These are phyloP conservation scores for Cryptococcus jaspeensis DNA, from an alignment of 1,284 basidiomycete species.

Conservation along the genomic window DNA sequence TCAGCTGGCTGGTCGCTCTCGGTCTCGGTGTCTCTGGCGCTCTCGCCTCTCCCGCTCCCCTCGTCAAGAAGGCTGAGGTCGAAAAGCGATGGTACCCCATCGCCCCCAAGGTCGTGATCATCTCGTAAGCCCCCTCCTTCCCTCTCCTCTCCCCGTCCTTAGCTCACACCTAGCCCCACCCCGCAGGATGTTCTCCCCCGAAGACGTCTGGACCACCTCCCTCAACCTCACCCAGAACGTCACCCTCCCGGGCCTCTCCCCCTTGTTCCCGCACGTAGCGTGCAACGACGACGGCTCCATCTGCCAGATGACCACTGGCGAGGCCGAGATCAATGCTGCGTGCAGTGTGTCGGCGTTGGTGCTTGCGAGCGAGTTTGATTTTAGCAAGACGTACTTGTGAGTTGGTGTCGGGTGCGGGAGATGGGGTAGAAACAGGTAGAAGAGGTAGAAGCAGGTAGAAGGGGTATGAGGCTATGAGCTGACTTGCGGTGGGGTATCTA, in stretches of 20 bases:
- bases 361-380: conserved; percentile 51
- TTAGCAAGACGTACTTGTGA: conserved; percentile 56
- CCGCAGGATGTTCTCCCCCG: conserved; percentile 43
- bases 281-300: conserved; percentile 52
- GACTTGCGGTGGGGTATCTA: conserved; percentile 14
- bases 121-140: conserved; percentile 19
- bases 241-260: conserved; percentile 54
- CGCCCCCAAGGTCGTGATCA: conserved; percentile 38
- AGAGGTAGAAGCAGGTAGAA: not conserved
- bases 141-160: not conserved
- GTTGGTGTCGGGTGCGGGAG: not conserved
- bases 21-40: not conserved
- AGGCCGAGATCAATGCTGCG: conserved; percentile 58
- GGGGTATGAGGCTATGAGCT: not conserved
- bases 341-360: conserved; percentile 51
- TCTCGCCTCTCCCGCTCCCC: conserved; percentile 5
- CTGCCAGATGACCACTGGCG: conserved; percentile 51
- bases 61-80: not conserved
- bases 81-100: conserved; percentile 21
- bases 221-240: conserved; percentile 50
- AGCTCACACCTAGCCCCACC: not conserved
- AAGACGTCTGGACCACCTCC: conserved; percentile 45
- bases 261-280: conserved; percentile 53
- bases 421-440: not conserved
- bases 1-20: not conserved